Evolutionary conservation across 306 rosid genomes (phyloP).

Genomic region (Trichosanthes cucumerina): DNA sequence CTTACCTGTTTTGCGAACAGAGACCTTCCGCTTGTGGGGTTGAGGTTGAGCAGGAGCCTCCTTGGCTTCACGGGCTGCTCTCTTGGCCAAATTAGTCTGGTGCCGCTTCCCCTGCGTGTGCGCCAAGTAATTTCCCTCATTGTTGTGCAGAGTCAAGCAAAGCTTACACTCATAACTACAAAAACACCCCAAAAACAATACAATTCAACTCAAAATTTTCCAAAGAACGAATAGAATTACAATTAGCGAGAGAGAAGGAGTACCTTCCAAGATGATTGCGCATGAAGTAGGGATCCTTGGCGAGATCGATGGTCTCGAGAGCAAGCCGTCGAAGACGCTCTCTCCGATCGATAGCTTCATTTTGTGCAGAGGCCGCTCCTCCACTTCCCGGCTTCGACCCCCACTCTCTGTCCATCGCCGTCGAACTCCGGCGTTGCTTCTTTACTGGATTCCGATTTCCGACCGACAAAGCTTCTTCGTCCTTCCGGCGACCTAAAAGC

Average conservation of each 20-base stretch:
- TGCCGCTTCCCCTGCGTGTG: conserved; percentile 96
- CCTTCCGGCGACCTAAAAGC: conserved; percentile 3
- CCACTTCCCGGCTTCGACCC: conserved; percentile 99
- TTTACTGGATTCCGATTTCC: background rate
- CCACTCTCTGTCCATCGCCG: conserved; percentile 90
- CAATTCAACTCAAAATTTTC: background rate
- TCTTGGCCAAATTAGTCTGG: conserved; percentile 83
- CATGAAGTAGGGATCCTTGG: conserved; percentile 95
- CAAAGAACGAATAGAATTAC: background rate
- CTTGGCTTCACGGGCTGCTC: conserved; percentile 95
- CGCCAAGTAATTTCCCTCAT: conserved; percentile 95
- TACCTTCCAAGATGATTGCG: conserved; percentile 90
- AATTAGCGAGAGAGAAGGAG: background rate
- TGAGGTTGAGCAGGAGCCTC: conserved; percentile 96
- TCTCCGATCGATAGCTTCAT: conserved; percentile 93
- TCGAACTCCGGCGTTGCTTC: background rate
- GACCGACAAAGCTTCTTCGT: background rate
- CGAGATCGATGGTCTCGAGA: conserved; percentile 89
- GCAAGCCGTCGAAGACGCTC: conserved; percentile 95
- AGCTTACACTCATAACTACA: conserved; percentile 88
- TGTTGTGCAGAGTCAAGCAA: conserved; percentile 84
- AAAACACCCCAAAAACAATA: background rate
- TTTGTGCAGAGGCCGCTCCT: conserved; percentile 94
- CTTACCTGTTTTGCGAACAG: conserved; percentile 60
- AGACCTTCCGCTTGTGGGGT: conserved; percentile 87